Conservation (phyloP, 2,329 filamentous ascomycete species). For the Ceratocystis diversiconidia region DNA sequence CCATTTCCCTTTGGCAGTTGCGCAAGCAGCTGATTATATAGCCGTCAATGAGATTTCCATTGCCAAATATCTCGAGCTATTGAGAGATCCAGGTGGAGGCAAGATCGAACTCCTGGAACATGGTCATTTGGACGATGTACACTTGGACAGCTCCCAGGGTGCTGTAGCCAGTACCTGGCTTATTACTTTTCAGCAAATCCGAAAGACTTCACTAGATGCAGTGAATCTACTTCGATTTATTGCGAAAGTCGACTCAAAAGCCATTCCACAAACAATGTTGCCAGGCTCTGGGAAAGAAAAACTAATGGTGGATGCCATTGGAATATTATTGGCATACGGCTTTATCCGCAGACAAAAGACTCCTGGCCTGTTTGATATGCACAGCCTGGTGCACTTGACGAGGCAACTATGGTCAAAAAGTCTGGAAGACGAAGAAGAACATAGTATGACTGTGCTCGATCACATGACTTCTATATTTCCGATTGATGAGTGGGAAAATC, state of each 20-base stretch:
- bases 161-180: not conserved
- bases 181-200: not conserved
- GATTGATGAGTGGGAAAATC: not conserved
- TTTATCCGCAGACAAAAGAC: not conserved
- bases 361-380: not conserved
- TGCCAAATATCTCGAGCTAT: not conserved
- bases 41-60: not conserved
- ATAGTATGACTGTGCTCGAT: too few species aligned
- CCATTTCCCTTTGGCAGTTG: slow-evolving; percentile 19
- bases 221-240: not conserved
- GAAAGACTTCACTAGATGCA: not conserved
- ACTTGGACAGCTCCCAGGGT: not conserved
- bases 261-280: not conserved
- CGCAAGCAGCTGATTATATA: slow-evolving; percentile 19
- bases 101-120: not conserved
- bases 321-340: not conserved
- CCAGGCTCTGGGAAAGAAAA: not conserved
- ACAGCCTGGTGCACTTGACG: not conserved
- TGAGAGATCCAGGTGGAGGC: not conserved
- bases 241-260: not conserved
- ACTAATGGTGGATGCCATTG: not conserved
- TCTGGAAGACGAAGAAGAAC: not conserved
- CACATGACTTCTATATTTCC: not conserved
- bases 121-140: not conserved
- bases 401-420: not conserved